Evolutionary conservation across 1,284 basidiomycete species (phyloP).

Genomic region (Ceratobasidium sp.): DNA sequence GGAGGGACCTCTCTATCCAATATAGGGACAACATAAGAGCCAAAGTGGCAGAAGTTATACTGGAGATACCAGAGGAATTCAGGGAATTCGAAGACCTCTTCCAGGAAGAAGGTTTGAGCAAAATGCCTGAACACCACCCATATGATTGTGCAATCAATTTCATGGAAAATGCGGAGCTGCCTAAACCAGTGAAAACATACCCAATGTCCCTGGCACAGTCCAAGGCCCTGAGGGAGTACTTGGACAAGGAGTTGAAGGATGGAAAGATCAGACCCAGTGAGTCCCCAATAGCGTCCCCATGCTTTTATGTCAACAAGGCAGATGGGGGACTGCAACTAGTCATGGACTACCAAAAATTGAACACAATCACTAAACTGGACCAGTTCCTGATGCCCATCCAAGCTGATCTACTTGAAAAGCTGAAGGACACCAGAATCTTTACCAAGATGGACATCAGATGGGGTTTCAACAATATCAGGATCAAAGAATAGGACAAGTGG

Average conservation of each 20-base stretch:
- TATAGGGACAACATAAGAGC: not conserved
- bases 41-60: not conserved
- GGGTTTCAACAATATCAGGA: slow-evolving; percentile 52
- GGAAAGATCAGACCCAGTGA: too few relatives aligned
- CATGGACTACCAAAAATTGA: not conserved
- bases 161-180: not conserved
- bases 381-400: not conserved
- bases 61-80: too few relatives aligned
- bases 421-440: too few relatives aligned
- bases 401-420: too few relatives aligned
- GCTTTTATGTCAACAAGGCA: not conserved
- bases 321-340: not conserved
- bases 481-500: slow-evolving; percentile 53
- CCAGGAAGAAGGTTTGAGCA: not conserved
- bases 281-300: too few relatives aligned
- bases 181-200: not conserved
- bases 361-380: not conserved
- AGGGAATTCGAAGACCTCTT: not conserved
- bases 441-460: too few relatives aligned
- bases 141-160: not conserved
- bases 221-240: too few relatives aligned
- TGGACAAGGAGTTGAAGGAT: too few relatives aligned
- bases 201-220: too few relatives aligned
- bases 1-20: not conserved
- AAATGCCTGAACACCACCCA: not conserved